These are phyloP conservation scores for Tolypocladium tundrense DNA, from an alignment of 2,329 filamentous ascomycete species.

Conservation along the genomic window DNA sequence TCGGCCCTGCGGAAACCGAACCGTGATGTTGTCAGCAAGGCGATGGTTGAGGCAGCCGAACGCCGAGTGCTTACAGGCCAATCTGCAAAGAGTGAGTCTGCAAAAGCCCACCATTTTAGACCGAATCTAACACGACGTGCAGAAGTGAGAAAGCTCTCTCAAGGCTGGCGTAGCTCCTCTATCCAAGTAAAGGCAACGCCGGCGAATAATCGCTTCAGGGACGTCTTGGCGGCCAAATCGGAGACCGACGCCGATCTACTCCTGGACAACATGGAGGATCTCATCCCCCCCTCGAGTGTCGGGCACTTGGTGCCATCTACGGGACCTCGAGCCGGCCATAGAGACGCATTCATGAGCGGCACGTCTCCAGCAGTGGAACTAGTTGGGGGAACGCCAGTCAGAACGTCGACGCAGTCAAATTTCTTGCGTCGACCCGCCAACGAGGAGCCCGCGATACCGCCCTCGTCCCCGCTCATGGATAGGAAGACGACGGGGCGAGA, in stretches of 20 bases:
- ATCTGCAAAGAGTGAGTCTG: conserved; percentile 36
- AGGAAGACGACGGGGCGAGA: conserved; percentile 10
- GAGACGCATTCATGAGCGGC: conserved; percentile 18
- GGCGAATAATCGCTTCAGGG: conserved; percentile 41
- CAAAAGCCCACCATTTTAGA: neutral
- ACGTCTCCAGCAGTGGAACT: conserved; percentile 18
- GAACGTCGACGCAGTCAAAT: conserved; percentile 10
- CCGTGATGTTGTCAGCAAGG: conserved; percentile 56
- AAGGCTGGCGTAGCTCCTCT: conserved; percentile 23
- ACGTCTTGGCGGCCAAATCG: conserved; percentile 29
- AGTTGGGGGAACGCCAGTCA: conserved; percentile 21
- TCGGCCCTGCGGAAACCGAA: conserved; percentile 66
- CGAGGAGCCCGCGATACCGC: conserved; percentile 18
- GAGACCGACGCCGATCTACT: conserved; percentile 11
- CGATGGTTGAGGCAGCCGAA: conserved; percentile 57
- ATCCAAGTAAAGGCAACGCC: conserved; percentile 49
- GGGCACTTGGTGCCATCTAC: conserved; percentile 31
- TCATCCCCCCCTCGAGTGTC: conserved; percentile 26
- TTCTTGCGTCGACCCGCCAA: conserved; percentile 18
- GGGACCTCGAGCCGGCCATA: conserved; percentile 20
- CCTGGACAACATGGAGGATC: conserved; percentile 15
- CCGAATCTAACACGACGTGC: conserved; percentile 16
- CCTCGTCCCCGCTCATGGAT: conserved; percentile 24
- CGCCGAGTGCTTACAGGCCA: conserved; percentile 40
- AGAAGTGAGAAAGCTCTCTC: conserved; percentile 44